A percentile compares a stretch with the other conserved stretches of the same genome.
These are phyloP conservation scores for Myriosclerotinia scirpicola DNA, from an alignment of 2,329 filamentous ascomycete genomes.

Conservation along the genomic window DNA sequence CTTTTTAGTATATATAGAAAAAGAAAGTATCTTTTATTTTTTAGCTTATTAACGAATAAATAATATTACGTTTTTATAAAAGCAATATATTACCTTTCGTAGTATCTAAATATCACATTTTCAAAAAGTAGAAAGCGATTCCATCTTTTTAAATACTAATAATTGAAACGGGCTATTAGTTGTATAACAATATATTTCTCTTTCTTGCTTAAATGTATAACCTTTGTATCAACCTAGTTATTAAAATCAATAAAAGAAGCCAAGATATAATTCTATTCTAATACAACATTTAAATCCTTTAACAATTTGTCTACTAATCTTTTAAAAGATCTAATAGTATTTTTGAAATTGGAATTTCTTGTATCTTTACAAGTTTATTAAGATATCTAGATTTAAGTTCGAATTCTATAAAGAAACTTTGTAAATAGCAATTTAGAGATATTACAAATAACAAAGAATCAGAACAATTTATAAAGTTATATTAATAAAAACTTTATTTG, in stretches of 20 bases:
- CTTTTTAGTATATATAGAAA: too few species aligned
- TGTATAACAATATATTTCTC: slow-evolving; percentile 93
- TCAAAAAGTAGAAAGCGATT: too few species aligned
- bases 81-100: too few species aligned
- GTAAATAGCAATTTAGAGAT: slow-evolving; percentile 27
- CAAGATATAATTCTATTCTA: slow-evolving; percentile 90
- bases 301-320: slow-evolving; percentile 84
- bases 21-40: too few species aligned
- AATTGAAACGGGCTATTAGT: slow-evolving; percentile 60
- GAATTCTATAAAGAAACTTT: slow-evolving; percentile 89
- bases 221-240: slow-evolving; percentile 93
- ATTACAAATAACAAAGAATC: neutral
- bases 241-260: slow-evolving; percentile 84
- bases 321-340: slow-evolving; percentile 92
- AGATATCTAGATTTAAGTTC: slow-evolving; percentile 91
- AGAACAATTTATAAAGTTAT: slow-evolving; percentile 80
- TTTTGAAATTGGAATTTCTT: slow-evolving; percentile 99
- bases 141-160: too few species aligned
- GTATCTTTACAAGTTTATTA: slow-evolving; percentile 94
- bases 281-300: slow-evolving; percentile 86
- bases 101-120: too few species aligned
- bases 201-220: slow-evolving; percentile 91
- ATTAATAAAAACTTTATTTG: slow-evolving; percentile 99
- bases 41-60: too few species aligned
- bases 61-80: too few species aligned